Evolutionary conservation across 176 grass and related monocot species (phyloP).

Genomic region (Pontederia crassipes): DNA sequence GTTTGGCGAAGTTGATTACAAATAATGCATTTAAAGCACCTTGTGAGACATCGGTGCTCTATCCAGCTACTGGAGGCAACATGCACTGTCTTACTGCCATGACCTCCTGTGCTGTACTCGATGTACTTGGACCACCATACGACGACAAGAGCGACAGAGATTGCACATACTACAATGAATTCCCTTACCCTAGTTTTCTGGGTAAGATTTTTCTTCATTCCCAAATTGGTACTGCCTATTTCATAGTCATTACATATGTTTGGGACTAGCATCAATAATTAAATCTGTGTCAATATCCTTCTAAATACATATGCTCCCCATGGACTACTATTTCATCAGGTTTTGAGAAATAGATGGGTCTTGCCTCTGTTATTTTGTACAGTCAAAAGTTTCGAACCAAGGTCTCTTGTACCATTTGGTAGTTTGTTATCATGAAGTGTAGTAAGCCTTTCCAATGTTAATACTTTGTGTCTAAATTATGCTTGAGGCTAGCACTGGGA

Average conservation of each 20-base stretch:
- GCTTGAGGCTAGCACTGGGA: too few relatives aligned
- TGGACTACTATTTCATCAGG: too few relatives aligned
- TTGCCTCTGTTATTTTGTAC: too few relatives aligned
- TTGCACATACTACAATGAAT: constrained; percentile 43
- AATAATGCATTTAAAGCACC: constrained; percentile 37
- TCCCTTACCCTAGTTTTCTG: constrained; percentile 19
- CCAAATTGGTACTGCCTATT: too few relatives aligned
- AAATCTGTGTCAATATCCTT: too few relatives aligned
- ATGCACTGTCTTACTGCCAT: constrained; percentile 53
- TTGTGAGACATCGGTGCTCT: constrained; percentile 38
- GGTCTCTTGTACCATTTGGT: too few relatives aligned
- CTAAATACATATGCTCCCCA: too few relatives aligned
- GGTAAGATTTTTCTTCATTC: constrained; percentile 19
- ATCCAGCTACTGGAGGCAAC: constrained; percentile 48
- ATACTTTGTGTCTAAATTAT: too few relatives aligned
- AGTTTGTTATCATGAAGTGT: too few relatives aligned
- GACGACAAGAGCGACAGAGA: constrained; percentile 32
- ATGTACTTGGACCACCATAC: constrained; percentile 64
- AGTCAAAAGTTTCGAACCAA: too few relatives aligned
- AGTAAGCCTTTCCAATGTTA: too few relatives aligned
- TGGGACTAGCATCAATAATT: not conserved
- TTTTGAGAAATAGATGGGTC: too few relatives aligned
- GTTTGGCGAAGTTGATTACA: constrained; percentile 43
- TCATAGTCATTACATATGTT: not conserved
- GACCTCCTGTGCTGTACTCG: constrained; percentile 45